Evolutionary conservation across 805 yeast genomes (phyloP).

Genomic region (Wickerhamomyces alni): DNA sequence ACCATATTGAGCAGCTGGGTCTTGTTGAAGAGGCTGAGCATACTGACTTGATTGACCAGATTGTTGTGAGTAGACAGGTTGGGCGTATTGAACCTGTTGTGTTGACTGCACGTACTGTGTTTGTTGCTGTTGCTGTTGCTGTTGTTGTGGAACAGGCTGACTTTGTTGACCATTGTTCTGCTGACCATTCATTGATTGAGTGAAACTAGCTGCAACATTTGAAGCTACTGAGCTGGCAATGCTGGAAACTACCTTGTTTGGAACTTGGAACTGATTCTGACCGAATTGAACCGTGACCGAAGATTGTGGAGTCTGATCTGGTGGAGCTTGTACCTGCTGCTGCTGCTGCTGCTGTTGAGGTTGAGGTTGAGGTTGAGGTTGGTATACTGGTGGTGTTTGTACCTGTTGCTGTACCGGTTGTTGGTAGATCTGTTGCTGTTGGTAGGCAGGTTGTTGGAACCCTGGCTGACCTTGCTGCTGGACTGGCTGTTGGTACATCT

Average conservation of each 20-base stretch:
- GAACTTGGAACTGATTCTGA: neutral
- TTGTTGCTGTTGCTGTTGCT: too few relatives aligned
- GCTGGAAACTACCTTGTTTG: neutral
- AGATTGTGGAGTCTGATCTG: too few relatives aligned
- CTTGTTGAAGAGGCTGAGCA: too few relatives aligned
- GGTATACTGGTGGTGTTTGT: neutral
- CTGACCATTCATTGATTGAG: neutral
- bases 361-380: neutral
- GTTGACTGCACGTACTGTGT: too few relatives aligned
- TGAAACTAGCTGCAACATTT: neutral
- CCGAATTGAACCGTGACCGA: neutral
- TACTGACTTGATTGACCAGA: too few relatives aligned
- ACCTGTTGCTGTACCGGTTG: neutral
- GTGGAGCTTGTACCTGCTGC: neutral
- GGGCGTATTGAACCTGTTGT: too few relatives aligned
- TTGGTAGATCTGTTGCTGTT: constrained; percentile 2
- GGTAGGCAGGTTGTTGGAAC: neutral
- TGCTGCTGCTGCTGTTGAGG: constrained; percentile 5
- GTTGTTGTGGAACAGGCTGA: too few relatives aligned
- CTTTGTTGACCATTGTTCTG: neutral
- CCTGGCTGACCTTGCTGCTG: neutral
- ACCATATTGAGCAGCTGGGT: too few relatives aligned
- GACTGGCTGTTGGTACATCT: constrained; percentile 1
- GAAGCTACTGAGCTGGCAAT: neutral
- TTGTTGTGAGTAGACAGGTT: too few relatives aligned